Base-by-base conservation (phyloP, 2,329 filamentous ascomycete genomes). In the Apiospora koreana region DNA sequence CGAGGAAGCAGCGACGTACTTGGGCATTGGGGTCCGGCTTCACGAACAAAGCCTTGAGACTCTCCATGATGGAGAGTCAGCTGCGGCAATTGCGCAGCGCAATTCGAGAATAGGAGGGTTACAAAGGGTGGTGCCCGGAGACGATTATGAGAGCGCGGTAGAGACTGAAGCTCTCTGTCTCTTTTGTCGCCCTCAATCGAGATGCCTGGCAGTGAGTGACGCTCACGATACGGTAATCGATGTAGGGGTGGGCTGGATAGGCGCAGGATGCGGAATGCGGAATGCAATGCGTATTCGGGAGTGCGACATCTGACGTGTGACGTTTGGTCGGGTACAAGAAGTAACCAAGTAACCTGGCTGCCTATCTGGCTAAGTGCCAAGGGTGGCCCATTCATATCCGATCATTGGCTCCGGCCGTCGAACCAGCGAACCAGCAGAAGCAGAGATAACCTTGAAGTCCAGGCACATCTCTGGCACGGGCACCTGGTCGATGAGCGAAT, bases 11-110 rank as follows among this genome's bases (percentile, higher is more conserved):
- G 58, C 54, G 69, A 75, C 86, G 75, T 85, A 97, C 95, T 88
- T 99, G 95, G 73, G 92, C 93, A 82, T 97, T 93, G 62, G 96
- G 96, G 79, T 97, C 95, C 46, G 96, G 95, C 83, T 94, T 95
- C 82, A 91, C 94, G 83, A 98, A 95, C 77, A 98, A 90, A 71
- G 92, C 87, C 81, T 91, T 94, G 80, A 98, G 86, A 58, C 93
- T 89, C 85, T 98, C 94, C 96, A 98, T 98, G 78, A 76, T 82
- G 78, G 54, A 62, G 54, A 62, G 54, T 38, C 54, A 38, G 54
- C 54, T 62, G 54, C 54, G 31, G 54, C 21, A 62, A 62, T 62
- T 62, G 54, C 54, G 54, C 54, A 62, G 31, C 54, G 54, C 54
- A 62, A 28, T n/a, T 16, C 31, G 54, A 62, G 54, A 38, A 62